Evolutionary conservation across 2,329 filamentous ascomycete species (phyloP), one percentile per base, ranked within the genome.

Genomic region (Blumeria hordei): DNA sequence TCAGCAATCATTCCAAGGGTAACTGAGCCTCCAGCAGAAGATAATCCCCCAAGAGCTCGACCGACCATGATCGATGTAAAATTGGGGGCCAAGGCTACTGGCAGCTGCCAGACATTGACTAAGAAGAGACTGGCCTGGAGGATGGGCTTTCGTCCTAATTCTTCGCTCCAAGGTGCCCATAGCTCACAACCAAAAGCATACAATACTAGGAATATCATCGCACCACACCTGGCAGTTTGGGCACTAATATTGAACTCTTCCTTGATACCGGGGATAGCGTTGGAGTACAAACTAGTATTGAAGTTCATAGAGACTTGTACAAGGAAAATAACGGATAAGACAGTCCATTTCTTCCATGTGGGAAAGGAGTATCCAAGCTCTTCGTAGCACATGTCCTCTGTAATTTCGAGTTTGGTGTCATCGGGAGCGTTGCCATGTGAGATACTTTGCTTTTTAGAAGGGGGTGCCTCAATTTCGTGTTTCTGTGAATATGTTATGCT

Each of bases 121-220:
- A 92, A 69, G 59, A 83, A 74, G 55, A 92, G 69, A 39, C 79
- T 84, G 28, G 74, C 68, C 71, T 90, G 85, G 21, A 90, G 72
- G 55, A 92, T 75, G 1, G 81, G 81, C 70, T 80, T 83, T 53
- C 86, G 77, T 18, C 86, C 86, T 53, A 90, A 72, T 63, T 92
- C 86, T 65, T 93, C 86, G 49, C 78, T 84, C 83, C 85, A 92
- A 0, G 86, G 86, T 0, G 86, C 86, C 86, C 86, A 92, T 0
- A 90, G 73, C 67, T 92, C 86, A 65, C 86, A 92, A 37, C 86
- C 86, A 64, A 92, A 88, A 39, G 85, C 85, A 65, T 93, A 92
- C 1, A 80, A 67, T 53, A 92, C 74, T 41, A 93, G 69, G 69
- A 90, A 92, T 58, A 88, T 77, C 69, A 84, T 81, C 57, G 84